Evolutionary conservation across 2,329 filamentous ascomycete genomes (phyloP), one percentile per base, ranked within the genome.

Genomic region (Apiospora arundinis): DNA sequence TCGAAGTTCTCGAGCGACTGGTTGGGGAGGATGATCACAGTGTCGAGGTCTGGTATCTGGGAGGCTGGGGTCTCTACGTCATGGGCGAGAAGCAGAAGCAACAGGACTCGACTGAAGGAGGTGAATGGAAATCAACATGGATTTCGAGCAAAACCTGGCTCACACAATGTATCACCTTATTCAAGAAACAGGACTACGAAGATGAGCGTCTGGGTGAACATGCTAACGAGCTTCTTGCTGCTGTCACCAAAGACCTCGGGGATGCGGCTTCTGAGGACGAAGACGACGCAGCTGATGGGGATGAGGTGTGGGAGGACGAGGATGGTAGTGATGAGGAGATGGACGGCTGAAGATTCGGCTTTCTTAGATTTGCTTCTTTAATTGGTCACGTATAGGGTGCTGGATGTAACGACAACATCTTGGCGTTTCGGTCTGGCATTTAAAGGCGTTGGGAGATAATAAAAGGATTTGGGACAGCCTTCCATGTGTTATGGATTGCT

Each of bases 11-110:
- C 70, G 94, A 97, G 80, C 87, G 94, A 70, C 85, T 99, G 69
- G 90, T 97, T 49, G 86, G 89, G 46, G 96, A 99, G 80, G 95
- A 99, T 75, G 97, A 99, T 79, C 89, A 93, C 78, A 97, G 95
- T 80, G 93, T 99, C 25, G 96, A 99, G 83, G 93, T 94, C 23
- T 98, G 95, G 95, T 99, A 99, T 83, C 87, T 99, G 6, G 96
- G 96, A 60, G 97, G 96, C 4, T 98, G 95, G 93, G 95, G 94
- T 76, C 87, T 97, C 75, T 94, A 94, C 80, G 88, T 97, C 72
- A 85, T 93, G 73, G 93, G 92, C 14, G 89, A 93, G 80, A 93
- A 92, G 85, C 84, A 90, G 77, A 89, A 86, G 76, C 77, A 70
- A 79, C 82, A 76, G 83, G 86, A 78, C 79, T 81, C 74, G 78